Evolutionary conservation across 495 filamentous ascomycete species (phyloP), one percentile per base, ranked within the genome.

Genomic region (Amphirosellinia nigrospora): DNA sequence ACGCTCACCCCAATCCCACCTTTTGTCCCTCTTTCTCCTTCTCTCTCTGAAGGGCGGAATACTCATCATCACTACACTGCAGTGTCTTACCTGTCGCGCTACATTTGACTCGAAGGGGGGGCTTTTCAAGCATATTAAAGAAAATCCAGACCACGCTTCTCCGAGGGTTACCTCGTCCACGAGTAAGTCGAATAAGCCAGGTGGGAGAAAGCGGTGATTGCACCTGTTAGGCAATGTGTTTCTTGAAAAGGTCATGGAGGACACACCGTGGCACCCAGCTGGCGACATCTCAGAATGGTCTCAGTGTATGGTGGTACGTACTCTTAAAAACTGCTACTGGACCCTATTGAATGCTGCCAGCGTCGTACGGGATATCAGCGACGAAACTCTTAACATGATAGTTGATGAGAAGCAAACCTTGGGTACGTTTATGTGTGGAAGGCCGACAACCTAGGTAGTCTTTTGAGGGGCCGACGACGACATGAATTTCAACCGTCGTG

Each of bases 71-170:
- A 10, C 50, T 2, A 63, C 83, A 58, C 79, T 84, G 60, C 84
- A 77, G 46, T 97, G 93, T 76, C 78, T 81, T 2, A 77, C 79
- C 4, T 96, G 93, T 77, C 81, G 86, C 48, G 82, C 82, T 16
- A 76, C 70, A 0, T 96, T 95, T 72, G 68, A 87, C 0, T 91
- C 90, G 6, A 91, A 88, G 72, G 92, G 86, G 23, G 88, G 89
- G 70, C 79, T 97, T 34, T 94, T 94, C 73, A 83, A 86, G 71
- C 93, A 96, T 81, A 83, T 97, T 43, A 89, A 88, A 76, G 85
- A 91, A 23, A 79, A 81, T 8, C 68, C 68, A 21, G 79, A 77
- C 8, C 92, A 94, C 77, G 88, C 88, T 19, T 86, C 86, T 68
- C 82, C 82, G 9, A 75, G 83, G 32, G 16, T 75, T 16, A 75